Base-by-base conservation (phyloP, 2,329 filamentous ascomycete genomes). In the Trichoderma koningiopsis region DNA sequence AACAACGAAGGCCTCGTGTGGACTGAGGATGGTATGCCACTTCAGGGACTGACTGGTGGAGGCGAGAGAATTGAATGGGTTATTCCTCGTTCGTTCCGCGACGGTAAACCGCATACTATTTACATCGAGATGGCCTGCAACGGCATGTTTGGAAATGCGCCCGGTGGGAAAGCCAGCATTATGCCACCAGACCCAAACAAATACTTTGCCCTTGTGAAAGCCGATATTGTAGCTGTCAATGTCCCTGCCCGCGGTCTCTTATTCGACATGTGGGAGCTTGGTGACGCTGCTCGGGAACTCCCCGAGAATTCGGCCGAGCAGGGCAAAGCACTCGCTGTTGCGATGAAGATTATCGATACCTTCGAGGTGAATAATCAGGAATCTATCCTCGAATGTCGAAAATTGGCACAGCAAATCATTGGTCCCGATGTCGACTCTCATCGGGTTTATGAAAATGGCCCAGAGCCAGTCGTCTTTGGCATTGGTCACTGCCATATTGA, bases 61-160 rank as follows among this genome's bases (percentile, higher is more conserved):
- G 93, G 92, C 52, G 96, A 99, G 76, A 88, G 96, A 66, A 87
- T 90, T 19, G 94, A 98, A 80, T 99, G 95, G 94, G 89, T 97
- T 70, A 85, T 99, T 56, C 95, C 96, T 10, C 84, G 92, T 62
- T 84, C 84, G 19, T 97, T 92, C 82, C 88, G 92, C 71, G 92
- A 97, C 78, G 94, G 93, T 65, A 89, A 95, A 78, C 88, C 94
- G 75, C 94, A 98, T 79, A 89, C 86, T 22, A 92, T 99, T 75
- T 99, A 97, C 79, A 91, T 99, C 72, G 96, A 99, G 82, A 97
- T 98, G 92, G 96, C 96, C 24, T 98, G 96, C 82, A 99, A 99
- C 79, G 90, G 91, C 79, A 98, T 98, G 94, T 98, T 98, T 81
- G 96, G 96, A 74, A 97, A 97, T 78, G 91, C 94, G 0, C 86